Evolutionary conservation across 352 stramenopile genomes (phyloP).

Genomic region (Phytophthora macrochlamydospora): DNA sequence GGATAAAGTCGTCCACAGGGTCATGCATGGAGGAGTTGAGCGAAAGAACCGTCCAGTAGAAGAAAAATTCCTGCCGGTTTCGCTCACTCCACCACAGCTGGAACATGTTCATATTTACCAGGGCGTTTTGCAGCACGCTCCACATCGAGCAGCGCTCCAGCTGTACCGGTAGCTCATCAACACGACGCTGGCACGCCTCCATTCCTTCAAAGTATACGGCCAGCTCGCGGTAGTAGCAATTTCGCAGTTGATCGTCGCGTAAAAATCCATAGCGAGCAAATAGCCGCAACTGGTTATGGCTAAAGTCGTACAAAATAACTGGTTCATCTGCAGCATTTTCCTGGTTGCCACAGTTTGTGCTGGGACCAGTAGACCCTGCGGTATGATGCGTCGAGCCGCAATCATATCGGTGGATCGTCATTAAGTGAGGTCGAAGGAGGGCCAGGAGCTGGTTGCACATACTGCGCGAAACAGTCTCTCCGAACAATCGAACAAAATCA

Average conservation of each 20-base stretch:
- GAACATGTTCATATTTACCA: constrained; percentile 90
- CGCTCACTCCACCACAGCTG: constrained; percentile 83
- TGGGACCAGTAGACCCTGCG: constrained; percentile 3
- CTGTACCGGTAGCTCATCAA: constrained; percentile 83
- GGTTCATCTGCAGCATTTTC: constrained; percentile 18
- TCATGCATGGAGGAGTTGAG: constrained; percentile 70
- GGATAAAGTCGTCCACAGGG: constrained; percentile 81
- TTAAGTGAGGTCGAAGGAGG: constrained; percentile 67
- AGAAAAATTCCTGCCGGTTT: constrained; percentile 83
- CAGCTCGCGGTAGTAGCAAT: constrained; percentile 77
- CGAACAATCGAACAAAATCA: constrained; percentile 68
- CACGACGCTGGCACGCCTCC: constrained; percentile 68
- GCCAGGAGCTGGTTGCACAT: constrained; percentile 50
- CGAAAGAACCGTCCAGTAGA: constrained; percentile 77
- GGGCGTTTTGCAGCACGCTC: constrained; percentile 60
- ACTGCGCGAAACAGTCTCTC: constrained; percentile 44
- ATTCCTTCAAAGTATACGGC: constrained; percentile 77
- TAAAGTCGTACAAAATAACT: constrained; percentile 76
- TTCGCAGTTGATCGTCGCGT: constrained; percentile 61
- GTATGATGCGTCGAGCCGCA: constrained; percentile 29
- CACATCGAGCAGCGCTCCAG: constrained; percentile 76
- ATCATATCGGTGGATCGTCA: constrained; percentile 70
- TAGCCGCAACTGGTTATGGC: constrained; percentile 77
- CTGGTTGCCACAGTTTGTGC: constrained; percentile 17
- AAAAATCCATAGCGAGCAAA: constrained; percentile 78